Evolutionary conservation across 2,329 filamentous ascomycete species (phyloP), one percentile per base, ranked within the genome.

Genomic region (Verticillium klebahnii): DNA sequence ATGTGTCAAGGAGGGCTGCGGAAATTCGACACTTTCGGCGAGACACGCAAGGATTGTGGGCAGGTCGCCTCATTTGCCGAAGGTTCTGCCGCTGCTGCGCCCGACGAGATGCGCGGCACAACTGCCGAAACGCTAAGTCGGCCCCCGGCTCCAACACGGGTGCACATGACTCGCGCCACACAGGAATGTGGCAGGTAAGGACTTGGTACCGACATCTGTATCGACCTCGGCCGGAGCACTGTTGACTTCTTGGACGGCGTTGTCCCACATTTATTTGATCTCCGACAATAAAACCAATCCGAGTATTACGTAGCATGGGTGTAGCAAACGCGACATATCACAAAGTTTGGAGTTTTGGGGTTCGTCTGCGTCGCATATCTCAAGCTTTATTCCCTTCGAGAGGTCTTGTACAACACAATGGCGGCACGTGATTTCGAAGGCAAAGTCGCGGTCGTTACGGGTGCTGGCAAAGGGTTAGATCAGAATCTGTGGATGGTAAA

Each of bases 371-470:
- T 36, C 34, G 2, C 9, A 14, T 14, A 36, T 36, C 34, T 36
- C 34, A 36, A 36, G 9, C 14, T 36, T 11, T 14, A 11, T 36
- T 36, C 34, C 34, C 34, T 36, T 36, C 34, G 4, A 36, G 34
- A 36, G 14, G 34, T 36, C 34, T 36, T 36, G 34, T 36, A 36
- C 34, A 45, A 45, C 14, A 52, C 4, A n/a, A 52, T 52, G 45
- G 45, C 45, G 12, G 45, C 19, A 23, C 45, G 45, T 50, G 45
- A 50, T 73, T 96, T 88, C 76, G 92, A 95, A 77, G 88, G 88
- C 77, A 90, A 93, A 80, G 91, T 90, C 69, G 89, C 92, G 72
- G 89, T 93, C 69, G 88, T 93, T 69, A 93, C 90, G 60, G 90
- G 90, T 69, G 90, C 90, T 63, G 89, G 90, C 67, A 89, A 89